phyloP scores from a whole-genome alignment of 257 asterid species.

The Salvia rosmarinus region DNA sequence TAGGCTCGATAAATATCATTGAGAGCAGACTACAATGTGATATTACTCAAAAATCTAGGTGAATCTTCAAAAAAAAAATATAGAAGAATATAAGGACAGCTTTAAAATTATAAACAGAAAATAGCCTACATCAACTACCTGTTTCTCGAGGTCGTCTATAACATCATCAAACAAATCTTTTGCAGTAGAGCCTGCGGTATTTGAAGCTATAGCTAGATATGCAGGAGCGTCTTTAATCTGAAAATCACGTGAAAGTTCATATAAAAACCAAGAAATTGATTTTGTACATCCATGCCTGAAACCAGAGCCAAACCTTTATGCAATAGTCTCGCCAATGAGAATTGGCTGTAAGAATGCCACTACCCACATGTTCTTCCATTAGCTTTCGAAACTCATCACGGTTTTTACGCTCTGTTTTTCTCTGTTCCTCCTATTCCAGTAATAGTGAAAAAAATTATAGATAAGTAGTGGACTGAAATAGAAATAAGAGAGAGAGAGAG shows the following conservation, averaged over 20 bases:
- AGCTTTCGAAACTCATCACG: conserved; percentile 97
- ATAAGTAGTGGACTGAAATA: conserved; percentile 1
- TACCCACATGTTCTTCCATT: conserved; percentile 86
- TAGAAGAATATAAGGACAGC: background rate
- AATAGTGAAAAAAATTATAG: conserved; percentile 3
- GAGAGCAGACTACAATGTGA: conserved; percentile 2
- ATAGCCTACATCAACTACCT: conserved; percentile 47
- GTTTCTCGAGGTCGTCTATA: conserved; percentile 80
- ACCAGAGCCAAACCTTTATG: conserved; percentile 57
- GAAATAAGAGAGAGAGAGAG: conserved; percentile 14
- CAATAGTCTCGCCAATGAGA: conserved; percentile 93
- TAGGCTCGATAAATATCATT: background rate
- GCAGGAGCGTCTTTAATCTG: conserved; percentile 90
- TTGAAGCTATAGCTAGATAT: conserved; percentile 76
- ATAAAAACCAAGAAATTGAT: conserved; percentile 3
- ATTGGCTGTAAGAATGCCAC: conserved; percentile 66
- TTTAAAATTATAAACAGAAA: background rate
- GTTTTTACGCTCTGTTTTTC: conserved; percentile 84
- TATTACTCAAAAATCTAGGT: background rate
- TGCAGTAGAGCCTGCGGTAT: conserved; percentile 77
- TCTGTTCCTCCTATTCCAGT: conserved; percentile 70
- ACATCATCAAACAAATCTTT: conserved; percentile 92
- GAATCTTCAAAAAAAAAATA: background rate
- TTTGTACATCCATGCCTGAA: conserved; percentile 3
- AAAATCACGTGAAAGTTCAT: conserved; percentile 34